Conservation (phyloP, 1,284 basidiomycete genomes). For the Moesziomyces globuligerus region DNA sequence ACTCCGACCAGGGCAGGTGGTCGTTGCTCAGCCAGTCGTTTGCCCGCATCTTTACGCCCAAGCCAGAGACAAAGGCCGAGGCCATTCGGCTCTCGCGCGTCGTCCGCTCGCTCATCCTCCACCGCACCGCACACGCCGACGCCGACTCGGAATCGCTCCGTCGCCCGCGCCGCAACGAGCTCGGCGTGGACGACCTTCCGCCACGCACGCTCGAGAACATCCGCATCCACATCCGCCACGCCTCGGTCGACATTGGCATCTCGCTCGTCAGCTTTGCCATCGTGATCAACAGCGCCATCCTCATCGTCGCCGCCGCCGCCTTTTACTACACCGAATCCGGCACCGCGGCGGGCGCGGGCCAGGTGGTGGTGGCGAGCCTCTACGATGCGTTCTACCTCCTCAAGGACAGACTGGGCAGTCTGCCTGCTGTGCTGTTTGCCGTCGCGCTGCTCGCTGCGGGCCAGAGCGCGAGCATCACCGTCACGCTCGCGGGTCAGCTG, state of each 20-base stretch:
- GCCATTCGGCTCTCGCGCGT: conserved; percentile 16
- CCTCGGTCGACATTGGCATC: conserved; percentile 64
- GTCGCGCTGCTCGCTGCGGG: conserved; percentile 74
- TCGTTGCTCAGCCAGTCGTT: conserved; percentile 12
- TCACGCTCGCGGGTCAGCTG: conserved; percentile 89
- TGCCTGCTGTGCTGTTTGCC: conserved; percentile 61
- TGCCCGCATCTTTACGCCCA: conserved; percentile 6
- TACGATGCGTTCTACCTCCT: conserved; percentile 63
- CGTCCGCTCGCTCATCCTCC: conserved; percentile 20
- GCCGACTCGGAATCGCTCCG: conserved; percentile 9
- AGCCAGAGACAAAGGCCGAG: conserved; percentile 20
- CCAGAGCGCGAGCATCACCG: conserved; percentile 91
- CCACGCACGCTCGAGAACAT: conserved; percentile 40
- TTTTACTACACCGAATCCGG: conserved; percentile 59
- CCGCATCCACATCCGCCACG: conserved; percentile 59
- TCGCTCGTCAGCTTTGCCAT: conserved; percentile 70
- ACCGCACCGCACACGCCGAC: conserved; percentile 4
- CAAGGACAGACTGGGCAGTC: conserved; percentile 43
- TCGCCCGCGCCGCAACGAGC: not conserved
- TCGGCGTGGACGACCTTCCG: conserved; percentile 10
- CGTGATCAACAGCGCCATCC: conserved; percentile 81
- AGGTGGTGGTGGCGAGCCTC: conserved; percentile 55
- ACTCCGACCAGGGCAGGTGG: conserved; percentile 11
- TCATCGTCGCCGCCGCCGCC: conserved; percentile 72
- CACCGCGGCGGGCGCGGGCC: conserved; percentile 20